A percentile compares a stretch with the other conserved stretches of the same genome.
Evolutionary conservation across 768 basidiomycete species (phyloP).

Genomic region (Imleria badia): DNA sequence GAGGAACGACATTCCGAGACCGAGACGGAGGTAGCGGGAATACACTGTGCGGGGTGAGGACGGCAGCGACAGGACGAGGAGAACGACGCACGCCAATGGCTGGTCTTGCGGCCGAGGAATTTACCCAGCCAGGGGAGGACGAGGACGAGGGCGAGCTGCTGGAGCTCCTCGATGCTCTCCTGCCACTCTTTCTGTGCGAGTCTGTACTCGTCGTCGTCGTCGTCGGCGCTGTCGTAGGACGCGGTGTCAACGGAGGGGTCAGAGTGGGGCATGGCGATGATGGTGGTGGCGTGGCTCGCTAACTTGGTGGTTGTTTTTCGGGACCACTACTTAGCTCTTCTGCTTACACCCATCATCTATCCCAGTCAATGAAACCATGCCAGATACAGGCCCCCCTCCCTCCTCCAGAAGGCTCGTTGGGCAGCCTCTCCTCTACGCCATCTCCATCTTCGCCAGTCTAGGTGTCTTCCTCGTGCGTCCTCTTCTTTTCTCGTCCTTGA

Average conservation of each 20-base stretch:
- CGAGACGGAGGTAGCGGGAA: slow-evolving; percentile 66
- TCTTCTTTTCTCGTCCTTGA: neutral
- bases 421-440: slow-evolving; percentile 72
- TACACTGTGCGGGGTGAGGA: slow-evolving; percentile 49
- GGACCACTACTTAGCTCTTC: slow-evolving; percentile 18
- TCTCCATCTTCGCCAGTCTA: slow-evolving; percentile 78
- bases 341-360: slow-evolving; percentile 18
- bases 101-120: slow-evolving; percentile 84
- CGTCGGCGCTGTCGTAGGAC: slow-evolving; percentile 55
- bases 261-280: slow-evolving; percentile 61
- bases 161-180: slow-evolving; percentile 82
- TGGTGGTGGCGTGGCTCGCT: slow-evolving; percentile 23
- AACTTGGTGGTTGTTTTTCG: slow-evolving; percentile 6
- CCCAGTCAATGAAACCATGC: slow-evolving; percentile 55
- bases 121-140: slow-evolving; percentile 86
- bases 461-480: slow-evolving; percentile 79
- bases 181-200: slow-evolving; percentile 92
- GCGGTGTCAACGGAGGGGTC: slow-evolving; percentile 57
- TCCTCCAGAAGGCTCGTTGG: slow-evolving; percentile 64
- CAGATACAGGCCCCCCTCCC: slow-evolving; percentile 26
- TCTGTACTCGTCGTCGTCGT: slow-evolving; percentile 68
- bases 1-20: slow-evolving; percentile 64
- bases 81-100: slow-evolving; percentile 71
- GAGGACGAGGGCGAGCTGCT: slow-evolving; percentile 76
- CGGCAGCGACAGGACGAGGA: neutral